phyloP scores from a whole-genome alignment of 2,329 filamentous ascomycete genomes.

The Cryphonectria radicalis region DNA sequence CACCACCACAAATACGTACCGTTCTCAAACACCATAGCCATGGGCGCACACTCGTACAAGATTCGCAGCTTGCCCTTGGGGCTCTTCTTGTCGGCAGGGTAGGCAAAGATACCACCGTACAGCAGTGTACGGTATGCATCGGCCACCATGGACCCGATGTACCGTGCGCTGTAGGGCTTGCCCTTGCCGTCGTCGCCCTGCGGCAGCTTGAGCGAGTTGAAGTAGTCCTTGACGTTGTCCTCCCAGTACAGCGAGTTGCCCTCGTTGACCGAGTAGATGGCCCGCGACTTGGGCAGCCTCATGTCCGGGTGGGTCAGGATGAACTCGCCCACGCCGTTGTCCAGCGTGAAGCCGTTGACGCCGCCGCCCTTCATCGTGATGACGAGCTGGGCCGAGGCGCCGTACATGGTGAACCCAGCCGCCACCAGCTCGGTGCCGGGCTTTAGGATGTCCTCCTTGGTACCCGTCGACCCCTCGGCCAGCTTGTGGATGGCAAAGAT shows the following conservation, averaged over 20 bases:
- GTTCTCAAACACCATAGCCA: conserved; percentile 99
- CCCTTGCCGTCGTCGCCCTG: conserved; percentile 70
- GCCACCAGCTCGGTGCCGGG: conserved; percentile 91
- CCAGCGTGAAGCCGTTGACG: conserved; percentile 97
- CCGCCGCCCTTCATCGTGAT: conserved; percentile 92
- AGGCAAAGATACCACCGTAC: conserved; percentile 97
- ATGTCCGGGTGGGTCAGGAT: conserved; percentile 97
- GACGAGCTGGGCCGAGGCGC: conserved; percentile 92
- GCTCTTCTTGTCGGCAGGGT: conserved; percentile 96
- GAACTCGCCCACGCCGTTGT: conserved; percentile 96
- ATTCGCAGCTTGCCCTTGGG: conserved; percentile 98
- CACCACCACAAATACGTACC: conserved; percentile 60
- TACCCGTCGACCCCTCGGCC: conserved; percentile 72
- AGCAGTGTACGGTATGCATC: conserved; percentile 95
- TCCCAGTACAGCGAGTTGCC: conserved; percentile 98
- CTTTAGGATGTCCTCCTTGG: conserved; percentile 83
- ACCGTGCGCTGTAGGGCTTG: conserved; percentile 93
- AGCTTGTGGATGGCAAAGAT: conserved; percentile 96
- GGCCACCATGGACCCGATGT: conserved; percentile 98
- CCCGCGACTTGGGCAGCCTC: conserved; percentile 76
- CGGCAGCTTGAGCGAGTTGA: conserved; percentile 85
- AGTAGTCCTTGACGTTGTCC: conserved; percentile 83
- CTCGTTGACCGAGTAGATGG: conserved; percentile 98
- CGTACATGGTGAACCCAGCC: conserved; percentile 99
- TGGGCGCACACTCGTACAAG: conserved; percentile 96